Evolutionary conservation across 345 rosid species (phyloP).

Genomic region (Aegle marmelos): DNA sequence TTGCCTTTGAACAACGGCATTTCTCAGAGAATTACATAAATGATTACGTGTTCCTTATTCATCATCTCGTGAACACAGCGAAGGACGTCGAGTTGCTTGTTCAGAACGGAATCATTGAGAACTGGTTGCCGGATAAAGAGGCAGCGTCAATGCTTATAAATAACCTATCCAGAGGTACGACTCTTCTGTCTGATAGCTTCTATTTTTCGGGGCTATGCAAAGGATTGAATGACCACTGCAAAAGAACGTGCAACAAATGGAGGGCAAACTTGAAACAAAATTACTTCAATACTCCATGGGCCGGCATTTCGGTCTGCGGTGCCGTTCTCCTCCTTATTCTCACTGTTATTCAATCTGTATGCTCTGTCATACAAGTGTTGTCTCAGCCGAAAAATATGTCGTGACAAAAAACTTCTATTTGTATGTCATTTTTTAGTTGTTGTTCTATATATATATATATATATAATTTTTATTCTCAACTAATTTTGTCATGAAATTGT

Average conservation of each 20-base stretch:
- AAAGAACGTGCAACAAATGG: constrained; percentile 1
- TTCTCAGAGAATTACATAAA: too few species aligned
- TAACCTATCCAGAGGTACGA: constrained; percentile 1
- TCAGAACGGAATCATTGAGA: constrained; percentile 1
- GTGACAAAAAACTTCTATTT: not conserved
- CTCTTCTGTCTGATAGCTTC: not conserved
- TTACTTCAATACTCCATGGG: constrained; percentile 27
- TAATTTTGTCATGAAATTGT: too few species aligned
- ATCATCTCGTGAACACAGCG: constrained; percentile 1
- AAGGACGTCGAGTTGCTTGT: constrained; percentile 20
- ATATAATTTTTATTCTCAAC: too few species aligned
- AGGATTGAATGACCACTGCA: constrained; percentile 4
- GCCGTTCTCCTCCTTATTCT: constrained; percentile 16
- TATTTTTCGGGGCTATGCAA: not conserved
- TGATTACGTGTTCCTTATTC: not conserved
- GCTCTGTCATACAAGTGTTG: not conserved
- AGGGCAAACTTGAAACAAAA: constrained; percentile 13
- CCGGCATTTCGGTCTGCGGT: constrained; percentile 16
- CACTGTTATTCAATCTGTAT: constrained; percentile 17
- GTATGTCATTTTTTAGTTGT: too few species aligned
- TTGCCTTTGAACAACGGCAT: too few species aligned
- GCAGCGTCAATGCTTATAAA: constrained; percentile 5
- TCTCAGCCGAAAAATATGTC: not conserved
- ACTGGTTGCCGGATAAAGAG: not conserved
- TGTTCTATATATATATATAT: too few species aligned